Percentiles rank a stretch among this genome's conserved stretches.
Conservation (phyloP, 306 rosid species). For the Rubus parviflorus region DNA sequence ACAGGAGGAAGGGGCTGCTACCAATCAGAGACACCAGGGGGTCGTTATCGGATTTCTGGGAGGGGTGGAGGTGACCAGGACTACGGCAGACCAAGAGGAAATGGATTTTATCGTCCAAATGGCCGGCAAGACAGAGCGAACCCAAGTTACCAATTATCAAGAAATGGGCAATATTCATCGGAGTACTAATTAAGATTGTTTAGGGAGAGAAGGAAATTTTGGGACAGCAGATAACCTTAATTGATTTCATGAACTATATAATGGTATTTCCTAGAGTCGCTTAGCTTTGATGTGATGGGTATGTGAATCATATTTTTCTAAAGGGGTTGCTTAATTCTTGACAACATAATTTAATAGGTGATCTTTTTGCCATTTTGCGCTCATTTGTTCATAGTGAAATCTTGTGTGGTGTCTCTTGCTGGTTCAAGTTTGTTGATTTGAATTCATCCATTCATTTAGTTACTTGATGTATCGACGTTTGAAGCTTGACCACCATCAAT, state of each 20-base stretch:
- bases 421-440: background rate
- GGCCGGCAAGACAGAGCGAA: slow-evolving; percentile 57
- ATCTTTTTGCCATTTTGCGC: slow-evolving; percentile 33
- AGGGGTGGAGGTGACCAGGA: slow-evolving; percentile 67
- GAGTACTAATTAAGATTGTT: slow-evolving; percentile 41
- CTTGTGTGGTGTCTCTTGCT: background rate
- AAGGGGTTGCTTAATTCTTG: slow-evolving; percentile 28
- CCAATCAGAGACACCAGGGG: slow-evolving; percentile 65
- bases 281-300: slow-evolving; percentile 32
- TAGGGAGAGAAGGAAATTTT: slow-evolving; percentile 34
- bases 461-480: background rate
- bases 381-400: slow-evolving; percentile 18
- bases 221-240: slow-evolving; percentile 35
- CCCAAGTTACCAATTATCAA: slow-evolving; percentile 49
- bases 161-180: slow-evolving; percentile 53
- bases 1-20: slow-evolving; percentile 82
- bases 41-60: slow-evolving; percentile 66
- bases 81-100: slow-evolving; percentile 61
- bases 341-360: slow-evolving; percentile 33
- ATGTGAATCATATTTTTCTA: slow-evolving; percentile 39
- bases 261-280: slow-evolving; percentile 35
- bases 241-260: slow-evolving; percentile 30
- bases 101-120: slow-evolving; percentile 73
- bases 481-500: background rate
- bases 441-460: background rate